Evolutionary conservation across 805 yeast species (phyloP), one percentile per base, ranked within the genome.

Genomic region (Pichia rugopelliculosa): DNA sequence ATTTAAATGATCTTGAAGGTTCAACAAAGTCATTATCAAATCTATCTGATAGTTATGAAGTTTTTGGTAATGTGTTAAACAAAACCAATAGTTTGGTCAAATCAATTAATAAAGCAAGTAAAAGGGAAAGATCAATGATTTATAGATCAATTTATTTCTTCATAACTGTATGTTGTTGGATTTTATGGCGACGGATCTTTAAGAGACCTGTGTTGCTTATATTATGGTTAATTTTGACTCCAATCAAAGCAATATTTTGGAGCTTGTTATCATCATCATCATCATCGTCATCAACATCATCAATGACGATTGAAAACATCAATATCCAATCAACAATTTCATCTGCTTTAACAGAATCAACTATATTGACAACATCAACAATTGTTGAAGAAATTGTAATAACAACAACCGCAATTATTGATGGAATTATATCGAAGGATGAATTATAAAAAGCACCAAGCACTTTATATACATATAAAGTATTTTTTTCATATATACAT

Each of bases 91-190:
- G 68, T 22, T 67, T 77, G 37, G 79, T 77, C 37, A 69, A 67
- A 52, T 69, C 73, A 42, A 76, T 77, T 38, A 79, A 77, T 51
- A 74, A 72, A 53, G 74, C 77, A 45, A 79, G 77, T 53, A 65
- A 68, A 45, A 61, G 66, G 4, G 82, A 77, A 52, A 69, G 75
- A 48, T 58, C 69, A 43, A 66, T 76, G 39, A 76, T 77, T 23
- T 77, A 76, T 56, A 50, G 71, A 46, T 68, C 79, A 24, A 49
- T 75, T 6, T 74, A 71, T 17, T 72, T 77, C 49, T 71, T 77
- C 46, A 48, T 67, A 22, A 47, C 68, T 1, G 75, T 76, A 36
- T 70, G 77, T 49, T 57, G 63, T 7, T 76, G 78, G 76, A 73
- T 77, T 9, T 44, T 76, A 1, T 77, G 77, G 74, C 63, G 72